Percentiles rank a stretch among this genome's conserved stretches.
Evolutionary conservation across 2,329 filamentous ascomycete species (phyloP).

Genomic region (Calycina herbarum): DNA sequence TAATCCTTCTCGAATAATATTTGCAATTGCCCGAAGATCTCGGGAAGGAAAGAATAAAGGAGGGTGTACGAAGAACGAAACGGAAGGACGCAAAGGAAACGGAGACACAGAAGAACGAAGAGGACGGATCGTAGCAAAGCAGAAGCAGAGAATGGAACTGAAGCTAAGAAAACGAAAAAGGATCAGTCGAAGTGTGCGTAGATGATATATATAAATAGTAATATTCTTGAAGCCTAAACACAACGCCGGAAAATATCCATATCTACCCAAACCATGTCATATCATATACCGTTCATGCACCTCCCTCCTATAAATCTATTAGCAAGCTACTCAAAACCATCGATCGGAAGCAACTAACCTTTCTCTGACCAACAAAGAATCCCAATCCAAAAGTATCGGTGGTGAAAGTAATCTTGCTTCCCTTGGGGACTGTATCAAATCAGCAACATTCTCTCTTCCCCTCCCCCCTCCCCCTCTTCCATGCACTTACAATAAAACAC

Average conservation of each 20-base stretch:
- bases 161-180: neutral
- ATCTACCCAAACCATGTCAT: neutral
- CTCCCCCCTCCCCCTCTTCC: neutral
- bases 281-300: slow-evolving; percentile 12
- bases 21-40: too few relatives aligned
- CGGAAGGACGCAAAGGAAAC: neutral
- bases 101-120: neutral
- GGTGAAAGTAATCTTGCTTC: slow-evolving; percentile 39
- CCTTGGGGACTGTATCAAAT: slow-evolving; percentile 36
- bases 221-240: neutral
- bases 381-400: slow-evolving; percentile 38
- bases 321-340: neutral
- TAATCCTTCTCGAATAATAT: too few relatives aligned
- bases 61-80: too few relatives aligned
- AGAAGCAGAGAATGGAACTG: neutral
- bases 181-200: neutral
- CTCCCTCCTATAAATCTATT: slow-evolving; percentile 16
- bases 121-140: neutral
- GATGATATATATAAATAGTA: slow-evolving; percentile 2
- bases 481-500: slow-evolving; percentile 54
- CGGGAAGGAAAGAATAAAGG: too few relatives aligned
- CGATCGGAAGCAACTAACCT: slow-evolving; percentile 25
- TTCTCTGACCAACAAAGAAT: slow-evolving; percentile 39
- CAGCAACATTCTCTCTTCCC: slow-evolving; percentile 11
- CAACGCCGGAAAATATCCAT: neutral